A percentile compares a stretch with the other conserved stretches of the same genome.
phyloP scores from a whole-genome alignment of 805 yeast species.

The Candida namnaoensis region DNA sequence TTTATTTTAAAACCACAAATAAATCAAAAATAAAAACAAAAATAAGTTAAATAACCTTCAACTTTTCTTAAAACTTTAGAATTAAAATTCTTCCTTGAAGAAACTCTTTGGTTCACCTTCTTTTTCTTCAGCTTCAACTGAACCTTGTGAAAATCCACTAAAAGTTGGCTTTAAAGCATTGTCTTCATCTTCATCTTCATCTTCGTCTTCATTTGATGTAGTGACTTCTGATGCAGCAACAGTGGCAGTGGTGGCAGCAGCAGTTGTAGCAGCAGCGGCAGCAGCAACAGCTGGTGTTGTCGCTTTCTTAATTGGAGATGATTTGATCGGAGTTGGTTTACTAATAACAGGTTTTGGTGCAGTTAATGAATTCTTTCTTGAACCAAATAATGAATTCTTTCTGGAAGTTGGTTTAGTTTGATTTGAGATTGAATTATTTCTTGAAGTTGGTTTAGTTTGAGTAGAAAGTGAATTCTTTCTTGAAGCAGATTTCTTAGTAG shows the following conservation, averaged over 20 bases:
- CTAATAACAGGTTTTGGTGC: background rate
- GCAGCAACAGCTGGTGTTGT: slow-evolving; percentile 1
- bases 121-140: slow-evolving; percentile 17
- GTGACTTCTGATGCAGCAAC: slow-evolving; percentile 1
- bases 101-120: slow-evolving; percentile 15
- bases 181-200: slow-evolving; percentile 6
- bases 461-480: background rate
- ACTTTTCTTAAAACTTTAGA: too few species aligned
- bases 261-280: slow-evolving; percentile 1
- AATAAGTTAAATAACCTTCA: too few species aligned
- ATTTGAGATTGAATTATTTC: background rate
- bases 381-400: slow-evolving; percentile 1
- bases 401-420: slow-evolving; percentile 1
- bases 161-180: slow-evolving; percentile 25
- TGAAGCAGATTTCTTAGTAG: background rate
- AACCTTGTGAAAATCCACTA: slow-evolving; percentile 38
- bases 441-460: background rate
- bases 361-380: slow-evolving; percentile 9
- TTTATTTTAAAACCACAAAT: too few species aligned
- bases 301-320: background rate
- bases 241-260: background rate
- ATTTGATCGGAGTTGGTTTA: background rate
- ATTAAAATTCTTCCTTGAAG: slow-evolving; percentile 18
- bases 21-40: too few species aligned
- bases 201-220: slow-evolving; percentile 1